Evolutionary conservation across 179 eudicot species (phyloP).

Genomic region (Pouteria campechiana): DNA sequence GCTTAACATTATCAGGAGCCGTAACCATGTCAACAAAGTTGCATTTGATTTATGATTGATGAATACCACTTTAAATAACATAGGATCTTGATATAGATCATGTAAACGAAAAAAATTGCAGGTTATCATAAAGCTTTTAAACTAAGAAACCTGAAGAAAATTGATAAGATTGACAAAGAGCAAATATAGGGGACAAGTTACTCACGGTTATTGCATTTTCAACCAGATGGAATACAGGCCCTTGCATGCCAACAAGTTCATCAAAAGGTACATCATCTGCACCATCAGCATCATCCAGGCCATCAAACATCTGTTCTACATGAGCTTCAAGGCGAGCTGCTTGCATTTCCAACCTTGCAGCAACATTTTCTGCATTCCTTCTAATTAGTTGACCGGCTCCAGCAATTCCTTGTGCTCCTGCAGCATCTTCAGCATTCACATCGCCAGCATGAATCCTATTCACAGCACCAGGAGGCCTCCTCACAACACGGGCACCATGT

Average conservation of each 20-base stretch:
- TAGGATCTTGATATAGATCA: too few species aligned
- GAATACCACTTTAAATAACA: neutral
- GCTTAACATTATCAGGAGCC: too few species aligned
- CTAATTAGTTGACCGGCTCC: conserved; percentile 87
- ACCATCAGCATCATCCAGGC: conserved; percentile 95
- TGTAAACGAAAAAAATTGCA: too few species aligned
- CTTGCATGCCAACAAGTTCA: conserved; percentile 99
- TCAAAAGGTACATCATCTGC: conserved; percentile 99
- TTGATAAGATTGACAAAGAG: too few species aligned
- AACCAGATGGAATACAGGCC: conserved; percentile 95
- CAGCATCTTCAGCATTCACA: conserved; percentile 71
- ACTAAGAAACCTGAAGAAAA: too few species aligned
- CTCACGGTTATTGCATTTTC: conserved; percentile 97
- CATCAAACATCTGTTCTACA: conserved; percentile 99
- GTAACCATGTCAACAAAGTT: too few species aligned
- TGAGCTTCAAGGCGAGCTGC: conserved; percentile 99
- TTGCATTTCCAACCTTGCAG: conserved; percentile 96
- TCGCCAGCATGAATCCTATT: conserved; percentile 68
- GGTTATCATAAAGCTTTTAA: too few species aligned
- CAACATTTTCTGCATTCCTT: conserved; percentile 93
- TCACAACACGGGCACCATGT: conserved; percentile 86
- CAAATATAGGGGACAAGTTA: conserved; percentile 5
- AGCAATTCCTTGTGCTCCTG: conserved; percentile 76
- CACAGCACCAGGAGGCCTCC: conserved; percentile 66
- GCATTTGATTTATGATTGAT: too few species aligned